These are phyloP conservation scores for Populus hybrid DNA, from an alignment of 441 rosid species.

Conservation along the genomic window DNA sequence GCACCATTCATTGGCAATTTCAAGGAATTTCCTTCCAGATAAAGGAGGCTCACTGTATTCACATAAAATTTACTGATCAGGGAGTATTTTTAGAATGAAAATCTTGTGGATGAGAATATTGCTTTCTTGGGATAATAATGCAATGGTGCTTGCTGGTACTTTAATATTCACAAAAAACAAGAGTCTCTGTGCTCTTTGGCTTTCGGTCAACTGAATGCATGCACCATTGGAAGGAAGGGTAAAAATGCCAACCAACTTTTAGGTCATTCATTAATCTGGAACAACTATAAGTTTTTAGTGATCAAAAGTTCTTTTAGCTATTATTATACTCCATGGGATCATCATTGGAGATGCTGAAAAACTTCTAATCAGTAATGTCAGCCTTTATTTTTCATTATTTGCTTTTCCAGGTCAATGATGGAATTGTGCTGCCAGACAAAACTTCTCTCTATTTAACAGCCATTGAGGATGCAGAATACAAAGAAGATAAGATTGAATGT, in stretches of 20 bases:
- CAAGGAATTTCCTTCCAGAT: not conserved
- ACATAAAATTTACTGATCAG: not conserved
- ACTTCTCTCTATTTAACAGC: conserved; percentile 90
- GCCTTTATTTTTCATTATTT: conserved; percentile 2
- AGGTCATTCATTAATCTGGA: not conserved
- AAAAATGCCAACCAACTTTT: not conserved
- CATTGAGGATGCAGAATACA: conserved; percentile 95
- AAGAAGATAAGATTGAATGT: conserved; percentile 97
- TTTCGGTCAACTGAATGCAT: not conserved
- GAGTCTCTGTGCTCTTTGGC: not conserved
- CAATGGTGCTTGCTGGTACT: not conserved
- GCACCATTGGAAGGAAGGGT: not conserved
- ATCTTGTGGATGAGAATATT: not conserved
- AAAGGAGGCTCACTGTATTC: too few species aligned
- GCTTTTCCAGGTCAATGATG: conserved; percentile 62
- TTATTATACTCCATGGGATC: not conserved
- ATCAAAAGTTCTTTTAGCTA: not conserved
- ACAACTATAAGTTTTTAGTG: not conserved
- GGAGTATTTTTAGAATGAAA: not conserved
- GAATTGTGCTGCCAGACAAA: conserved; percentile 86
- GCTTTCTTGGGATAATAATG: not conserved
- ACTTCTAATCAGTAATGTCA: not conserved
- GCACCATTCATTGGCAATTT: not conserved
- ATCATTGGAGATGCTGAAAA: not conserved
- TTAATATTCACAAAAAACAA: not conserved